These are phyloP conservation scores for Sphagnum magellanicum DNA, from an alignment of 228 moss, liverwort and hornwort genomes.

Conservation along the genomic window DNA sequence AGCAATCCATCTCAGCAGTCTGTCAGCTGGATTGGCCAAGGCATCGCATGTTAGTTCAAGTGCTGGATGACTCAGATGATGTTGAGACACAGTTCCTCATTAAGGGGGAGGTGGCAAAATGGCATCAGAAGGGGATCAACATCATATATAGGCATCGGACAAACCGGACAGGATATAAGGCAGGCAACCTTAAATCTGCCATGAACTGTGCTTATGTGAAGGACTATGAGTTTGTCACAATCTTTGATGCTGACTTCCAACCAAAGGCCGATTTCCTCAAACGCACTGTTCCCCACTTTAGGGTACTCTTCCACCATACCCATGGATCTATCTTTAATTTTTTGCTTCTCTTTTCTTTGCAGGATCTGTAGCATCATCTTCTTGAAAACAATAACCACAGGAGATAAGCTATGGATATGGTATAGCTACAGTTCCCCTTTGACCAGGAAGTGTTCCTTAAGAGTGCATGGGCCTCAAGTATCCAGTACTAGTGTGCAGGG, in stretches of 20 bases:
- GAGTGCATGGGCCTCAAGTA: too few species aligned
- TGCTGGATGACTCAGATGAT: conserved; percentile 88
- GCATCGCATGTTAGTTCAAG: conserved; percentile 81
- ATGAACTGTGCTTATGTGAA: conserved; percentile 87
- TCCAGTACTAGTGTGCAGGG: too few species aligned
- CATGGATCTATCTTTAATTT: too few species aligned
- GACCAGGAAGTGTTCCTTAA: too few species aligned
- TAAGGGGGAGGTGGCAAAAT: conserved; percentile 83
- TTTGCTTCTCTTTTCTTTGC: too few species aligned
- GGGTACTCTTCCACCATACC: conserved; percentile 21
- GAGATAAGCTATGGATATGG: too few species aligned
- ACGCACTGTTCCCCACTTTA: conserved; percentile 89
- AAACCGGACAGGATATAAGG: conserved; percentile 90
- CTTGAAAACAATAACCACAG: too few species aligned
- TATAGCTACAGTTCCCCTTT: too few species aligned
- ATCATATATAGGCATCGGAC: conserved; percentile 88
- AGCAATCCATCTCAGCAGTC: conserved; percentile 93
- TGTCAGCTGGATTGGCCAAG: conserved; percentile 97
- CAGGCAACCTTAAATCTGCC: conserved; percentile 77
- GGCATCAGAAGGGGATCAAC: conserved; percentile 77
- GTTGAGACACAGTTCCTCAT: conserved; percentile 78
- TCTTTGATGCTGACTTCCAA: conserved; percentile 95
- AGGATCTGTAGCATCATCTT: too few species aligned
- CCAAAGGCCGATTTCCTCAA: conserved; percentile 88
- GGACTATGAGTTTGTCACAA: conserved; percentile 86